phyloP scores from a whole-genome alignment of 2,329 filamentous ascomycete genomes.

The Hypoxylon sp. region DNA sequence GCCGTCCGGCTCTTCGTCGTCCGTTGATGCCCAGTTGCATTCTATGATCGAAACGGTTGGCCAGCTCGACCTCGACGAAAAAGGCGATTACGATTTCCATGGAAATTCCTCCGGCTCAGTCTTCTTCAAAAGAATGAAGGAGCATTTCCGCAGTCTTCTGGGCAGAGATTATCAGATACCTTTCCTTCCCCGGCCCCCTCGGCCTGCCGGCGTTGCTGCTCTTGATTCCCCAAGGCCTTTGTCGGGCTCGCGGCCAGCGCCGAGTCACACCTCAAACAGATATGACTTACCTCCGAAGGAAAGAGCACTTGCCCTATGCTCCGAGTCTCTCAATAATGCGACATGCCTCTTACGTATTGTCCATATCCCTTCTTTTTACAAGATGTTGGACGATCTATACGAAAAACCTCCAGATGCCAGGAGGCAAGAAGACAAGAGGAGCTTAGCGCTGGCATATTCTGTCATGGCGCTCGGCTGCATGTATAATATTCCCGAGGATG shows the following conservation, averaged over 20 bases:
- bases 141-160: slow-evolving; percentile 85
- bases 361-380: slow-evolving; percentile 79
- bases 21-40: slow-evolving; percentile 79
- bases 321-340: slow-evolving; percentile 58
- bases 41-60: slow-evolving; percentile 97
- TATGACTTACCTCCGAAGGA: slow-evolving; percentile 79
- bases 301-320: slow-evolving; percentile 61
- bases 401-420: slow-evolving; percentile 69
- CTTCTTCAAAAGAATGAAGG: slow-evolving; percentile 88
- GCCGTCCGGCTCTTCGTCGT: slow-evolving; percentile 50
- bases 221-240: slow-evolving; percentile 79
- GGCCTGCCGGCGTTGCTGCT: slow-evolving; percentile 65
- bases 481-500: slow-evolving; percentile 60
- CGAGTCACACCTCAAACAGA: slow-evolving; percentile 64
- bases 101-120: slow-evolving; percentile 92
- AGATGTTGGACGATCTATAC: slow-evolving; percentile 77
- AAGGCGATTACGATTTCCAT: slow-evolving; percentile 94
- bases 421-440: slow-evolving; percentile 70
- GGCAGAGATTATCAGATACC: slow-evolving; percentile 73
- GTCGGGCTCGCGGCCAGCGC: slow-evolving; percentile 74
- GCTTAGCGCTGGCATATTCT: slow-evolving; percentile 71
- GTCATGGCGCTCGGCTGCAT: slow-evolving; percentile 73
- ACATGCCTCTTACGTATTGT: slow-evolving; percentile 69
- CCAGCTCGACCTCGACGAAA: slow-evolving; percentile 90
- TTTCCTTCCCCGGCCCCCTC: slow-evolving; percentile 68